Conservation (phyloP, 345 rosid species). For the Syzygium aqueum region DNA sequence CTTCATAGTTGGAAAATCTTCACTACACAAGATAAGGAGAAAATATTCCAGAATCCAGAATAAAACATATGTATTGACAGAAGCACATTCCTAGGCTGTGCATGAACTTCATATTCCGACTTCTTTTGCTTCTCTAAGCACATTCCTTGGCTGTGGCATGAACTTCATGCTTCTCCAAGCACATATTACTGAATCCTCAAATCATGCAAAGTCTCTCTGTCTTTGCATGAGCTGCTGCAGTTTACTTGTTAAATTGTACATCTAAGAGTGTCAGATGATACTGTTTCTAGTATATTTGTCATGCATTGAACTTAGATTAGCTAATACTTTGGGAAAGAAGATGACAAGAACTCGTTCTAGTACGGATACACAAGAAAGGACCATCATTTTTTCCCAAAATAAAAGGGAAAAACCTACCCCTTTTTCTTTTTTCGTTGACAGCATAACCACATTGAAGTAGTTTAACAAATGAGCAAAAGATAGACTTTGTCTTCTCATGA, state of each 20-base stretch:
- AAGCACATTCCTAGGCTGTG: background rate
- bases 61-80: background rate
- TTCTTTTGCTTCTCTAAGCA: background rate
- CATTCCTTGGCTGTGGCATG: background rate
- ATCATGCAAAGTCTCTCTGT: background rate
- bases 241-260: background rate
- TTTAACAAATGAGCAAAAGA: background rate
- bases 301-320: background rate
- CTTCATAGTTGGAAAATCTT: background rate
- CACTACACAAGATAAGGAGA: background rate
- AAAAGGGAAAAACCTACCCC: background rate
- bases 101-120: background rate
- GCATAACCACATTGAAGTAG: background rate
- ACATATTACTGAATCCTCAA: background rate
- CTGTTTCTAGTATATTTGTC: background rate
- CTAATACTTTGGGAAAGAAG: background rate
- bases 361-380: background rate
- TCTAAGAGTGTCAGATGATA: background rate
- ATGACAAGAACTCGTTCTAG: background rate
- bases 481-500: background rate
- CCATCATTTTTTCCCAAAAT: background rate
- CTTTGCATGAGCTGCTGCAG: background rate
- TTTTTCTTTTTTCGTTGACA: background rate
- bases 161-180: background rate
- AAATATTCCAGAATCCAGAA: background rate